Percentiles rank a stretch among this genome's conserved stretches.
Evolutionary conservation across 805 yeast species (phyloP).

Genomic region (Pichia thaimueangensis): DNA sequence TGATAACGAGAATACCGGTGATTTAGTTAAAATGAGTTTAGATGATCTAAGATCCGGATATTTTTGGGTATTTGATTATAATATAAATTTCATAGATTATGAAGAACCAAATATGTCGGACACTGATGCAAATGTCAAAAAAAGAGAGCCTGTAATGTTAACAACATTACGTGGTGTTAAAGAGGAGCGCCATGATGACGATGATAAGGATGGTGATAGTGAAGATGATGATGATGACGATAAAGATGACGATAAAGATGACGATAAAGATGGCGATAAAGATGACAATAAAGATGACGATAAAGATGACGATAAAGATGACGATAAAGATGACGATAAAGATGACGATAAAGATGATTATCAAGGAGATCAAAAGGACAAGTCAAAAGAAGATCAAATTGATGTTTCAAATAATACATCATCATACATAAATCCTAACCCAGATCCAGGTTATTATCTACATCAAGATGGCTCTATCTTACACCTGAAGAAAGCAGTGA

Average conservation of each 20-base stretch:
- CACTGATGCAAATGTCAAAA: neutral
- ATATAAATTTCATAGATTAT: conserved; percentile 24
- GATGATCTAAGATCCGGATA: conserved; percentile 26
- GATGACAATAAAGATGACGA: conserved; percentile 1
- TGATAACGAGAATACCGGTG: neutral
- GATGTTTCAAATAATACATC: neutral
- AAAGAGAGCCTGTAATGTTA: no score
- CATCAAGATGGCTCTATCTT: conserved; percentile 14
- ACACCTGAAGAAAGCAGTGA: conserved; percentile 22
- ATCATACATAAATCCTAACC: neutral
- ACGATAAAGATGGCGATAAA: neutral
- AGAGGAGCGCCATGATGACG: neutral
- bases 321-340: neutral
- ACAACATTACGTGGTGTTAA: conserved; percentile 1
- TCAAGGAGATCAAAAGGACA: conserved; percentile 14
- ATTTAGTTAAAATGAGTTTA: conserved; percentile 20
- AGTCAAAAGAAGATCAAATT: neutral
- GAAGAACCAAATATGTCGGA: neutral
- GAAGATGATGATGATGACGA: conserved; percentile 13
- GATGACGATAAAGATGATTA: neutral
- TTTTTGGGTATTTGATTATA: conserved; percentile 23
- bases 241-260: conserved; percentile 2
- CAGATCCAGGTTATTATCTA: conserved; percentile 42
- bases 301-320: neutral
- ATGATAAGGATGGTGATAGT: conserved; percentile 13